Evolutionary conservation across 176 grass and related monocot genomes (phyloP).

Genomic region (Pontederia paniculata): DNA sequence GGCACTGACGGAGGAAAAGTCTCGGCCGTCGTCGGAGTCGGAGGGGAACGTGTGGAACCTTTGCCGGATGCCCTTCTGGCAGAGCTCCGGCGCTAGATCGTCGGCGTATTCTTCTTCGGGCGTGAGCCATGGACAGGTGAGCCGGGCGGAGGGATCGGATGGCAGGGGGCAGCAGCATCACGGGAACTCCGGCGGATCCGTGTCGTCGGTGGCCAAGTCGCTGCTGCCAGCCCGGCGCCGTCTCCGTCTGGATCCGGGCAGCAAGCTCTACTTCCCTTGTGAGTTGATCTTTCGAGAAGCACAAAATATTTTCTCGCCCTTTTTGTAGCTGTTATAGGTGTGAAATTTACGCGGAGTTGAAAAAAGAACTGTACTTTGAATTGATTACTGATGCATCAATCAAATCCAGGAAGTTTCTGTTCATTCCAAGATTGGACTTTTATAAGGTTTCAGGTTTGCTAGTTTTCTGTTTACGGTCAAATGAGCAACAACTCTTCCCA

Average conservation of each 20-base stretch:
- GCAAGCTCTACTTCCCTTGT: slow-evolving; percentile 98
- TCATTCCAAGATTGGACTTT: too few relatives aligned
- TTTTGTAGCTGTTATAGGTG: neutral
- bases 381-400: neutral
- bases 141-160: slow-evolving; percentile 15
- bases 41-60: slow-evolving; percentile 77
- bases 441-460: too few relatives aligned
- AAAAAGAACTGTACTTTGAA: neutral
- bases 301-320: neutral
- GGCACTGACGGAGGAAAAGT: slow-evolving; percentile 60
- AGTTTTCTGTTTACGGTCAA: too few relatives aligned
- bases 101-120: slow-evolving; percentile 34
- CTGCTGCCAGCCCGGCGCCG: slow-evolving; percentile 56
- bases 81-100: slow-evolving; percentile 19
- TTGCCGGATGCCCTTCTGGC: slow-evolving; percentile 89
- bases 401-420: too few relatives aligned
- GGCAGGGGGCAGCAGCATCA: slow-evolving; percentile 13
- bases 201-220: slow-evolving; percentile 67
- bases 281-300: slow-evolving; percentile 18
- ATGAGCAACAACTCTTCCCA: too few relatives aligned
- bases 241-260: slow-evolving; percentile 78
- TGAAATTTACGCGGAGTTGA: neutral
- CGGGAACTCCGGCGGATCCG: slow-evolving; percentile 24
- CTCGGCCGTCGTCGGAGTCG: slow-evolving; percentile 21
- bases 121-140: slow-evolving; percentile 36